Evolutionary conservation across 1,139 yeast species (phyloP), one percentile per base, ranked within the genome.

Genomic region (Martiniozyma asiatica): DNA sequence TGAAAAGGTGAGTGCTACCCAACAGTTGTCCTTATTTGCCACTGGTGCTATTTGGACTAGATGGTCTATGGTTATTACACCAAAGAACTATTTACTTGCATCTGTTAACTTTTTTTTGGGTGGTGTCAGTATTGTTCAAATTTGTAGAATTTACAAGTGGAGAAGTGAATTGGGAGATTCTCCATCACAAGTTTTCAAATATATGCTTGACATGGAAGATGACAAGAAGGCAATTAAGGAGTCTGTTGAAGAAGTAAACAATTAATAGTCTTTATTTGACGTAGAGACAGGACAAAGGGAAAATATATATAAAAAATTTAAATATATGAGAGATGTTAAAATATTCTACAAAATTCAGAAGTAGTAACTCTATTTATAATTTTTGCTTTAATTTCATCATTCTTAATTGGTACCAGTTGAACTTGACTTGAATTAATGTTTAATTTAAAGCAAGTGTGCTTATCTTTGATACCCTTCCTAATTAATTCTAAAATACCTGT

Each of bases 11-110:
- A 75, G 89, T 30, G 95, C 96, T 35, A 78, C 95, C 18, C 98
- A 89, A 56, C 94, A 82, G 54, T 54, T 79, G 39, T 94, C 98
- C 1, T 65, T 89, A 36, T 68, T 81, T 46, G 89, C 89, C 29
- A 89, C 98, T 1, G 98, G 97, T 35, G 73, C 72, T 33, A 85
- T 89, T 47, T 89, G 98, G 98, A 89, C 98, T 27, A 74, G 98
- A 55, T 89, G 98, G 98, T 87, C 96, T 20, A 71, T 85, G 56
- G 92, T 85, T 40, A 89, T 89, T 52, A 74, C 63, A 46, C 98
- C 98, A 32, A 78, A 81, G 58, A 89, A 89, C 60, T 65, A 68
- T 44, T 62, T 89, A 38, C 66, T 89, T 45, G 98, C 97, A 4
- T 74, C 92, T 20, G 98, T 89, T 37, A 89, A 89, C 60, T 84